These are phyloP conservation scores for Bruguiera gymnorhiza DNA, from an alignment of 345 rosid genomes.

Conservation along the genomic window DNA sequence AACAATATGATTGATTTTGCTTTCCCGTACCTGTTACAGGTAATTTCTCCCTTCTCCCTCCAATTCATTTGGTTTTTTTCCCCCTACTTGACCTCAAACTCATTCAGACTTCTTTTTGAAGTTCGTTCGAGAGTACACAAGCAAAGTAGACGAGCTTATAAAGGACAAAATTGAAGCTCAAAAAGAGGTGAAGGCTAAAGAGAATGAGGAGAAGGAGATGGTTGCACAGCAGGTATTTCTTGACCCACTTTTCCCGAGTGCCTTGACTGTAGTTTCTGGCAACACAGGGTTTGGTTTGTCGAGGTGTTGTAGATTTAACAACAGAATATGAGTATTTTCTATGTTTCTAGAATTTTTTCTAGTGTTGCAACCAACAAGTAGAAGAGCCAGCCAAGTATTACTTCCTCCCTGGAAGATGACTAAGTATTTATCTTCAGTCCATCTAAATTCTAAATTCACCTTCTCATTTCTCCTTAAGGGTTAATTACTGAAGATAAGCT, in stretches of 20 bases:
- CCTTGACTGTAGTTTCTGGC: not conserved
- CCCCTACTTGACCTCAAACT: not conserved
- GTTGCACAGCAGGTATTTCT: constrained; percentile 71
- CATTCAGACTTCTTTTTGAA: constrained; percentile 15
- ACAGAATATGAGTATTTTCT: no score
- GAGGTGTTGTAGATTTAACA: no score
- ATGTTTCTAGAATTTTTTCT: no score
- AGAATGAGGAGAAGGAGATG: constrained; percentile 68
- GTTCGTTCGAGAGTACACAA: constrained; percentile 71
- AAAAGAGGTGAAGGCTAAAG: constrained; percentile 59
- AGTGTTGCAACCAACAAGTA: no score
- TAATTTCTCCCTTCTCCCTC: not conserved
- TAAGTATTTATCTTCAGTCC: no score
- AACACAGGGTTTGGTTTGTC: no score
- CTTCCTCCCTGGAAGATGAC: no score
- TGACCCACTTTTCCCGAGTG: not conserved
- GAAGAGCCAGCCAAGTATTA: no score
- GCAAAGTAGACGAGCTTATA: constrained; percentile 74
- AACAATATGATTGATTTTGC: constrained; percentile 86
- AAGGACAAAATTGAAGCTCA: constrained; percentile 69
- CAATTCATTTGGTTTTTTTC: not conserved
- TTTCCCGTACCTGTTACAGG: constrained; percentile 56
- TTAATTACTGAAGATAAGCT: no score
- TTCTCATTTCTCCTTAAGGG: no score
- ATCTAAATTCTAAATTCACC: no score